These are phyloP conservation scores for Lipomyces chichibuensis DNA, from an alignment of 805 yeast species.

Conservation along the genomic window DNA sequence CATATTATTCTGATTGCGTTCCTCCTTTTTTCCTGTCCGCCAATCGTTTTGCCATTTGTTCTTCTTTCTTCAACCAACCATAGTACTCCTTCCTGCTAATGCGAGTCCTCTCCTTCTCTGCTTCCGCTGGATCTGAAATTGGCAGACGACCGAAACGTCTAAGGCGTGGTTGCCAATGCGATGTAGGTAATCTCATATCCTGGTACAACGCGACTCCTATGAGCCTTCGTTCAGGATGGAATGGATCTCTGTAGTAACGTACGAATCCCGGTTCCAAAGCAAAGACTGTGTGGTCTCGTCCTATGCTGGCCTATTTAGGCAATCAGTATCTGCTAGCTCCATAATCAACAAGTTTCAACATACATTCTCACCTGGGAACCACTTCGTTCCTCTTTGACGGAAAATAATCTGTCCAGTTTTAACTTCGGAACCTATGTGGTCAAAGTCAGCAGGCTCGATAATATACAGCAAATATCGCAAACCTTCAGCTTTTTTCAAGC, in stretches of 20 bases:
- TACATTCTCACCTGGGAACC: constrained; percentile 91
- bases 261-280: constrained; percentile 94
- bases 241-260: constrained; percentile 89
- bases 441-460: constrained; percentile 31
- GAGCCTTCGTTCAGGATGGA: constrained; percentile 89
- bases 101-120: constrained; percentile 60
- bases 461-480: constrained; percentile 40
- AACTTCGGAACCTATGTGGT: constrained; percentile 50
- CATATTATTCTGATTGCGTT: background rate
- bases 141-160: constrained; percentile 79
- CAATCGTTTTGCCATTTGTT: background rate
- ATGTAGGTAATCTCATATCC: constrained; percentile 72
- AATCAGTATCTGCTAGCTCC: background rate
- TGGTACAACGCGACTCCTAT: constrained; percentile 80
- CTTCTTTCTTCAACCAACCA: constrained; percentile 26
- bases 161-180: constrained; percentile 85
- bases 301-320: constrained; percentile 53
- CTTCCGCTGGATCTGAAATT: constrained; percentile 54
- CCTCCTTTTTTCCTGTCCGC: background rate
- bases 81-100: constrained; percentile 67
- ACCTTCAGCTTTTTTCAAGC: constrained; percentile 86
- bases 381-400: constrained; percentile 93
- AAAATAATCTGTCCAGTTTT: constrained; percentile 82
- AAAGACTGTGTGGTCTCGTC: constrained; percentile 89
- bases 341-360: constrained; percentile 4